A percentile compares a stretch with the other conserved stretches of the same genome.
phyloP scores from a whole-genome alignment of 345 rosid species.

The Citrus australasica region DNA sequence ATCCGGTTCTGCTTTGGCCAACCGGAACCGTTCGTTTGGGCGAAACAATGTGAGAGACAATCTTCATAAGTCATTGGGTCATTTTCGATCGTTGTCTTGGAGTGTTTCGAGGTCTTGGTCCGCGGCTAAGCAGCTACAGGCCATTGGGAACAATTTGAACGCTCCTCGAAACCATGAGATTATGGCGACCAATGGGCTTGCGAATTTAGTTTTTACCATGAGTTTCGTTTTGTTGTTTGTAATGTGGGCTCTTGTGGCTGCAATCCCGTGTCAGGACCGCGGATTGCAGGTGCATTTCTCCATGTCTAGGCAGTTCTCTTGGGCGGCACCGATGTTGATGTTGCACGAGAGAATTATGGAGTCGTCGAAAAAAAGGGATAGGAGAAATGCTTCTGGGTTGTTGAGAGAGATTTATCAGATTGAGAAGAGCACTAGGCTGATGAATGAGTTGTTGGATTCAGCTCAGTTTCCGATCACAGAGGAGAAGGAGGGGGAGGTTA shows the following conservation, averaged over 20 bases:
- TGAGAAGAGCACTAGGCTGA: slow-evolving; percentile 53
- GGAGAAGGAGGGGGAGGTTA: slow-evolving; percentile 56
- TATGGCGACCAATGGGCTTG: slow-evolving; percentile 56
- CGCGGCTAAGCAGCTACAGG: slow-evolving; percentile 84
- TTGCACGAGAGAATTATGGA: slow-evolving; percentile 77
- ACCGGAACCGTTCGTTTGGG: slow-evolving; percentile 86
- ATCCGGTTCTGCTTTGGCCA: slow-evolving; percentile 38
- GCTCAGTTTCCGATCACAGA: slow-evolving; percentile 63
- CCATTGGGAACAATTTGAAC: slow-evolving; percentile 56
- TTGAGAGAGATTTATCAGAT: slow-evolving; percentile 79
- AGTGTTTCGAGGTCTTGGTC: slow-evolving; percentile 98
- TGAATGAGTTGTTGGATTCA: slow-evolving; percentile 70
- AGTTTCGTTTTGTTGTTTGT: slow-evolving; percentile 64
- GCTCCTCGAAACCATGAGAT: slow-evolving; percentile 60
- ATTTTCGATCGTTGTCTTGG: slow-evolving; percentile 89
- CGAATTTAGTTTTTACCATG: slow-evolving; percentile 68
- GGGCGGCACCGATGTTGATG: slow-evolving; percentile 60
- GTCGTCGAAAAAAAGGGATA: slow-evolving; percentile 73
- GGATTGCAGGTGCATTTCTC: slow-evolving; percentile 77
- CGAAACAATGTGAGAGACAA: slow-evolving; percentile 36
- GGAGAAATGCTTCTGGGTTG: slow-evolving; percentile 74
- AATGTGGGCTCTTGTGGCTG: slow-evolving; percentile 95
- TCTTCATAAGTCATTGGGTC: slow-evolving; percentile 43
- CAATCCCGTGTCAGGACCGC: slow-evolving; percentile 95
- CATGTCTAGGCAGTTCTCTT: slow-evolving; percentile 60